Conservation (phyloP, 2,329 filamentous ascomycete species). For the Cyphellophora attinorum region DNA sequence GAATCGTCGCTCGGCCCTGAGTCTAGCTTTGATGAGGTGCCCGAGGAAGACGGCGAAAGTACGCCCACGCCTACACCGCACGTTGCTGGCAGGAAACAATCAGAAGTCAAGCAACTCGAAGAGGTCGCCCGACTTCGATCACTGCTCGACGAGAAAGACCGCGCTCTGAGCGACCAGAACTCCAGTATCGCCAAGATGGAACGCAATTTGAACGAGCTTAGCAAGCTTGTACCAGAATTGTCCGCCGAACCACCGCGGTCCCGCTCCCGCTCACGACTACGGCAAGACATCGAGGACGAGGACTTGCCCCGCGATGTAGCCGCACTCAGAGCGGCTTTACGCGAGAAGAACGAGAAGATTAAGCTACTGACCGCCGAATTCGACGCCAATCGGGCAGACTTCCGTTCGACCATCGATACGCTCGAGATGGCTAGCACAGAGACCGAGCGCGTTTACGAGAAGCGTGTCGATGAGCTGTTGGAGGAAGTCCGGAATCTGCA, state of each 20-base stretch:
- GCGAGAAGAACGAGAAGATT: conserved; percentile 97
- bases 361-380: conserved; percentile 88
- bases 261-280: background rate
- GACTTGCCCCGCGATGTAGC: conserved; percentile 50
- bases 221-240: conserved; percentile 53
- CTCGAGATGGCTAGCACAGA: conserved; percentile 91
- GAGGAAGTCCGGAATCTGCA: conserved; percentile 75
- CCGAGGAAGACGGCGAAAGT: conserved; percentile 33
- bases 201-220: conserved; percentile 70
- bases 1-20: conserved; percentile 22
- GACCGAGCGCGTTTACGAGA: conserved; percentile 86
- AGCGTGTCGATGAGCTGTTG: conserved; percentile 50
- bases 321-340: conserved; percentile 70
- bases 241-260: conserved; percentile 4
- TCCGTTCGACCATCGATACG: conserved; percentile 92
- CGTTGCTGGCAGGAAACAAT: conserved; percentile 18
- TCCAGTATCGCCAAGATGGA: conserved; percentile 83
- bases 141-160: conserved; percentile 74
- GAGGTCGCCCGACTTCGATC: conserved; percentile 64
- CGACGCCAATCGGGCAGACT: conserved; percentile 87
- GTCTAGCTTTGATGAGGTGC: conserved; percentile 35
- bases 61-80: conserved; percentile 33
- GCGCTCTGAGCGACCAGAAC: conserved; percentile 80
- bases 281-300: conserved; percentile 11
- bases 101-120: conserved; percentile 42